Conservation (phyloP, 768 basidiomycete genomes). For the Macrolepiota fuliginosa region DNA sequence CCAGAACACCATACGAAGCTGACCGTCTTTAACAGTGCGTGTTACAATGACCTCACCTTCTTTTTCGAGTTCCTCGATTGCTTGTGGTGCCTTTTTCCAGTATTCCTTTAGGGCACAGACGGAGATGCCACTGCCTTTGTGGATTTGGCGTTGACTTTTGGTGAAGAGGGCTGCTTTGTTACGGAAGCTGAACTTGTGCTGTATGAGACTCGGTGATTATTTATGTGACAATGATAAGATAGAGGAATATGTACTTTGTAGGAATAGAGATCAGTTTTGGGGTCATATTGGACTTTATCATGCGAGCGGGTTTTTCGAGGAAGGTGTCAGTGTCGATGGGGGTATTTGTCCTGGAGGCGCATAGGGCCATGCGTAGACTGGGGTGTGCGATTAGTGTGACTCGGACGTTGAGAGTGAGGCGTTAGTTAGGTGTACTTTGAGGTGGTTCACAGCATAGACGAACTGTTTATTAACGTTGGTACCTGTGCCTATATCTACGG, state of each 20-base stretch:
- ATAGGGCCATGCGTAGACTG: slow-evolving; percentile 75
- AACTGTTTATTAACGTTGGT: slow-evolving; percentile 85
- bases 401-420: neutral
- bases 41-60: slow-evolving; percentile 56
- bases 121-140: slow-evolving; percentile 80
- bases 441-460: slow-evolving; percentile 77
- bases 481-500: slow-evolving; percentile 81
- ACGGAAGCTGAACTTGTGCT: slow-evolving; percentile 87
- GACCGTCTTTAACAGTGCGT: slow-evolving; percentile 78
- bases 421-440: slow-evolving; percentile 55
- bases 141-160: slow-evolving; percentile 83
- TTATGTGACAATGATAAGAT: no score
- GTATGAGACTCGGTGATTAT: neutral
- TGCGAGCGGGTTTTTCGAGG: slow-evolving; percentile 80
- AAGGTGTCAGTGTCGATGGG: slow-evolving; percentile 72
- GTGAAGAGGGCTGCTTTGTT: slow-evolving; percentile 81
- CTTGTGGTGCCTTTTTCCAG: slow-evolving; percentile 80
- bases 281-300: slow-evolving; percentile 76
- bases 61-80: slow-evolving; percentile 22
- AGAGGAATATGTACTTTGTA: slow-evolving; percentile 61
- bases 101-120: slow-evolving; percentile 85
- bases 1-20: slow-evolving; percentile 85
- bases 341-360: slow-evolving; percentile 81
- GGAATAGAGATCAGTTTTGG: slow-evolving; percentile 81
- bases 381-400: neutral